phyloP scores from a whole-genome alignment of 768 basidiomycete genomes.

The Rhizopogon rudus region DNA sequence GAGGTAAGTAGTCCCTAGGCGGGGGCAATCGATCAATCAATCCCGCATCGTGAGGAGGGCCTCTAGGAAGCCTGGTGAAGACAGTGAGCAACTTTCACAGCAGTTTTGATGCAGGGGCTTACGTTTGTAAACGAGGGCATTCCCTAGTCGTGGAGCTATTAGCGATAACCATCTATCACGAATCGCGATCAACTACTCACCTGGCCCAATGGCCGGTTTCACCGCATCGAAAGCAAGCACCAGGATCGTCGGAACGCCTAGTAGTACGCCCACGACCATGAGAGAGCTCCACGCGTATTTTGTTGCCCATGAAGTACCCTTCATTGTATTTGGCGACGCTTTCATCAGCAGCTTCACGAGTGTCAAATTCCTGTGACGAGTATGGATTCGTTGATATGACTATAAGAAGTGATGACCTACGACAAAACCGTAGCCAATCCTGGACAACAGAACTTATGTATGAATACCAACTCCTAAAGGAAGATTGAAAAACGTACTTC shows the following conservation, averaged over 20 bases:
- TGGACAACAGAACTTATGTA: conserved; percentile 23
- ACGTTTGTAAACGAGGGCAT: conserved; percentile 60
- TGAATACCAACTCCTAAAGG: conserved; percentile 8
- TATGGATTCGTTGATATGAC: conserved; percentile 5
- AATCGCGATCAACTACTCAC: conserved; percentile 33
- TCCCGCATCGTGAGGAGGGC: conserved; percentile 42
- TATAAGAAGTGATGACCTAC: conserved; percentile 39
- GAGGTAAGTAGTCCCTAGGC: conserved; percentile 44
- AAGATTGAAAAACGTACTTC: conserved; percentile 53
- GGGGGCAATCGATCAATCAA: conserved; percentile 55
- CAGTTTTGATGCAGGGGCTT: conserved; percentile 23
- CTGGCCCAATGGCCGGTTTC: conserved; percentile 88
- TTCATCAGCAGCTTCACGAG: conserved; percentile 74
- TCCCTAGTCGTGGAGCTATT: conserved; percentile 42
- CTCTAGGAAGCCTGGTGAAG: conserved; percentile 31
- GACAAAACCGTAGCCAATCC: conserved; percentile 87
- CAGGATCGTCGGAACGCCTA: conserved; percentile 80
- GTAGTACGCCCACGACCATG: conserved; percentile 79
- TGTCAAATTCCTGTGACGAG: conserved; percentile 71
- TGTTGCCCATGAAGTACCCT: conserved; percentile 89
- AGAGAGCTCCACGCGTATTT: conserved; percentile 83
- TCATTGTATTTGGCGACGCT: conserved; percentile 87
- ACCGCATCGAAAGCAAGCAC: conserved; percentile 86
- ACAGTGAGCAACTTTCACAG: conserved; percentile 1
- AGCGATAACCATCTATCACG: background rate